Evolutionary conservation across 2,329 filamentous ascomycete genomes (phyloP), one percentile per base, ranked within the genome.

Genomic region (Sclerotiophoma versabilis): DNA sequence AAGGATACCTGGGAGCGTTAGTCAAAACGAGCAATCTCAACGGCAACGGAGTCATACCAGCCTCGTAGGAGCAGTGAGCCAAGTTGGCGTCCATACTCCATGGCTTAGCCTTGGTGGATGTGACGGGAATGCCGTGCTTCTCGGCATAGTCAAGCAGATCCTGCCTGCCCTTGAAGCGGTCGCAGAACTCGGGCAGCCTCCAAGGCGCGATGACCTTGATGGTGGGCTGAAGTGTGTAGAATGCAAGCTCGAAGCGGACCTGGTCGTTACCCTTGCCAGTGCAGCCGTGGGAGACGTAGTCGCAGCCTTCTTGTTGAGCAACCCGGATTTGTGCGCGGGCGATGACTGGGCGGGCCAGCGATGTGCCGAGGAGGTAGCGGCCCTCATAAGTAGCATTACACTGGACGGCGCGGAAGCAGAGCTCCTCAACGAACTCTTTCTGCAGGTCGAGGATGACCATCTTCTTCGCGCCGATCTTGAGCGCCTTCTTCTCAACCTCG

Each of bases 61-160:
- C 87, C 80, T 96, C 91, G 76, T 95, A 96, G 57, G 79, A 83
- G 81, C 87, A 91, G 77, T 93, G 90, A 50, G 87, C 88, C 66
- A 91, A 70, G 78, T 91, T 90, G 75, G 87, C 86, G 65, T 88
- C 85, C 65, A 68, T 68, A 27, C 63, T 66, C 64, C 64, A 68
- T 15, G 65, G 87, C 77, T 87, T 87, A 72, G 85, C 84, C 79
- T 90, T 90, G 64, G 88, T 90, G 65, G 85, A 87, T 25, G 84
- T 86, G 55, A 92, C 88, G 41, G 89, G 88, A 58, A 92, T 90
- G 72, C 83, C 83, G 64, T 84, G 83, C 74, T 84, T 75, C 7
- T 79, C 81, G 37, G 89, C 89, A 70, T 88, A 92, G 73, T 91
- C 84, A 43, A 92, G 83, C 38, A 92, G 83, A 71, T 90, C 89